These are phyloP conservation scores for Peribolospora kevripleyi DNA, from an alignment of 768 basidiomycete genomes.

Conservation along the genomic window DNA sequence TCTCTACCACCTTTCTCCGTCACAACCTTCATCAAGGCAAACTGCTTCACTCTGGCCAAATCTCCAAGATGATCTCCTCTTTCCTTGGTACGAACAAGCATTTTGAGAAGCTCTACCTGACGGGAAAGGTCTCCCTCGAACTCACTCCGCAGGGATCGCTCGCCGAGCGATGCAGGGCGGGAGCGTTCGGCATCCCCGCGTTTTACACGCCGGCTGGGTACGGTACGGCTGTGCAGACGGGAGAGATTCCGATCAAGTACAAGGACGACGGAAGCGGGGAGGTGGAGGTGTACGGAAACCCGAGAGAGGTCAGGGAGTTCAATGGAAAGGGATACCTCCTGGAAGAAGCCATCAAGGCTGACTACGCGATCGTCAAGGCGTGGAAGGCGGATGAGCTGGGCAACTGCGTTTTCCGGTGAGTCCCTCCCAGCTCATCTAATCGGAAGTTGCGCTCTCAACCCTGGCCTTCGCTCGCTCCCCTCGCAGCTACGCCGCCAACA, in stretches of 20 bases:
- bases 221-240: conserved; percentile 12
- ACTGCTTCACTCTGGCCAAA: conserved; percentile 44
- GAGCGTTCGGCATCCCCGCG: conserved; percentile 77
- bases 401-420: conserved; percentile 69
- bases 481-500: conserved; percentile 55
- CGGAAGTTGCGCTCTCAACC: neutral
- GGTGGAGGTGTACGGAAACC: conserved; percentile 43
- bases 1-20: neutral
- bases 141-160: conserved; percentile 82
- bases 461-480: neutral
- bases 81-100: conserved; percentile 48
- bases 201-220: conserved; percentile 72
- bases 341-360: conserved; percentile 35
- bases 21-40: conserved; percentile 27
- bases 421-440: neutral
- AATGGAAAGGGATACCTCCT: conserved; percentile 57
- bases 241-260: conserved; percentile 37
- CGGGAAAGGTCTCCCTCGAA: conserved; percentile 53
- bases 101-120: conserved; percentile 57
- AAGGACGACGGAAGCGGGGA: conserved; percentile 47
- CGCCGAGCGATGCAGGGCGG: conserved; percentile 62
- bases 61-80: conserved; percentile 62
- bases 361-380: conserved; percentile 49
- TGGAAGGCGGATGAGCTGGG: conserved; percentile 85
- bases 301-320: conserved; percentile 52